These are phyloP conservation scores for Cyclocybe aegerita DNA, from an alignment of 768 basidiomycete genomes.

Conservation along the genomic window DNA sequence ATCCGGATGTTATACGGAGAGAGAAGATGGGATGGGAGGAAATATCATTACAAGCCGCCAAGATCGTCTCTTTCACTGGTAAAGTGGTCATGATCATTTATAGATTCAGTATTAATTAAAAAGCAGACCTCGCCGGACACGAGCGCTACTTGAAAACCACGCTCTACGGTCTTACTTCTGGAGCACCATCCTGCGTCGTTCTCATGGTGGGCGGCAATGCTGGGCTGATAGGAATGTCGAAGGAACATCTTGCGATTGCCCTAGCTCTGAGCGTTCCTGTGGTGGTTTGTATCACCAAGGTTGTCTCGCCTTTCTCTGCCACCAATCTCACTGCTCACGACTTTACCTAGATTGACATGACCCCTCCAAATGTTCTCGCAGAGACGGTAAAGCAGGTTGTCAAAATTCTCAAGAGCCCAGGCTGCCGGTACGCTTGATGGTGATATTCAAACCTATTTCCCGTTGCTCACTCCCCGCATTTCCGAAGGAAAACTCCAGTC, in stretches of 20 bases:
- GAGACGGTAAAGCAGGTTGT: slow-evolving; percentile 91
- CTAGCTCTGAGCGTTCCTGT: slow-evolving; percentile 93
- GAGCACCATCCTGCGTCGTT: slow-evolving; percentile 88
- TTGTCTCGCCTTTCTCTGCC: slow-evolving; percentile 21
- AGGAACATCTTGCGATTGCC: slow-evolving; percentile 95
- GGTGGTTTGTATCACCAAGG: slow-evolving; percentile 93
- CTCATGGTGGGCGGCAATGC: slow-evolving; percentile 97
- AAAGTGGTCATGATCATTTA: not conserved
- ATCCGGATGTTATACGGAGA: slow-evolving; percentile 64
- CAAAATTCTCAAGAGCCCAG: slow-evolving; percentile 91
- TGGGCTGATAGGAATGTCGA: slow-evolving; percentile 87
- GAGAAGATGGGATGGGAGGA: slow-evolving; percentile 97
- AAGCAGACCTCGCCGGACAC: slow-evolving; percentile 88
- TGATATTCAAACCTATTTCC: not conserved
- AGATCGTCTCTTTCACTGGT: slow-evolving; percentile 95
- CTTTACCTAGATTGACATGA: slow-evolving; percentile 84
- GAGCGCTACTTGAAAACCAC: slow-evolving; percentile 93
- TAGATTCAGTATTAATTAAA: not conserved
- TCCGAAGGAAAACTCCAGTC: slow-evolving; percentile 70
- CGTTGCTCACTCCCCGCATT: not conserved
- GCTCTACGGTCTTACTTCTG: slow-evolving; percentile 91
- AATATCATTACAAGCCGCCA: slow-evolving; percentile 83
- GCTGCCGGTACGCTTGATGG: slow-evolving; percentile 65
- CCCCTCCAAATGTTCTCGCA: slow-evolving; percentile 86
- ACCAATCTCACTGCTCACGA: not conserved